Evolutionary conservation across 2,329 filamentous ascomycete genomes (phyloP), one percentile per base, ranked within the genome.

Genomic region (Claviceps quebecensis): DNA sequence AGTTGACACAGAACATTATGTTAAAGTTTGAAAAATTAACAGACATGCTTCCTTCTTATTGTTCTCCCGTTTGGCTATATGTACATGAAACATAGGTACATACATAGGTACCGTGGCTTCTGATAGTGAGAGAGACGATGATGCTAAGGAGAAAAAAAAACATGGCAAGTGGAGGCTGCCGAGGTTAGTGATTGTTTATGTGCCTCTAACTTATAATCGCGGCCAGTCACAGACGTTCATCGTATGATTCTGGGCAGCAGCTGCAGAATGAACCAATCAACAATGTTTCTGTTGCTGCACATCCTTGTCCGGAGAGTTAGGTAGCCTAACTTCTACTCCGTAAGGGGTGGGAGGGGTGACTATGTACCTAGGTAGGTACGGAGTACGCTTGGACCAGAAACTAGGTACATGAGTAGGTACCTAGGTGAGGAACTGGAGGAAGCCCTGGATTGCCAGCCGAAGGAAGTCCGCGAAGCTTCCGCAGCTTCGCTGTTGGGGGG

Each of bases 221-320:
- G 26, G 47, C 40, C n/a, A 22, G 34, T 22, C 7, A 22, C 11
- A 11, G 41, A 36, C 29, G 23, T 23, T 37, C 16, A 52, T 52
- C 51, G 51, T 52, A 52, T 45, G 51, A 52, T 52, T 52, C 34
- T 26, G n/a, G 22, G 43, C 47, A 39, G 46, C 36, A 5, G 40
- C 36, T 16, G 43, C 36, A 34, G 1, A 34, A 36, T 36, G 26
- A 29, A 14, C 47, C 47, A 49, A 40, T 43, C 9, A 44, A 13
- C 23, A 9, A 8, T 17, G 5, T 17, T n/a, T n/a, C 16, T 8
- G 2, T 34, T 34, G 5, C 23, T 34, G 16, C 23, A 45, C 8
- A 9, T 8, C 43, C 43, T 13, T 13, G 23, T 45, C 41, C 41
- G 16, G 41, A 44, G 41, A 17, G 45, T 3, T 29, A n/a, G n/a